A percentile compares a stretch with the other conserved stretches of the same genome.
Conservation (phyloP, 2,329 filamentous ascomycete species). For the Sporothrix mexicana region DNA sequence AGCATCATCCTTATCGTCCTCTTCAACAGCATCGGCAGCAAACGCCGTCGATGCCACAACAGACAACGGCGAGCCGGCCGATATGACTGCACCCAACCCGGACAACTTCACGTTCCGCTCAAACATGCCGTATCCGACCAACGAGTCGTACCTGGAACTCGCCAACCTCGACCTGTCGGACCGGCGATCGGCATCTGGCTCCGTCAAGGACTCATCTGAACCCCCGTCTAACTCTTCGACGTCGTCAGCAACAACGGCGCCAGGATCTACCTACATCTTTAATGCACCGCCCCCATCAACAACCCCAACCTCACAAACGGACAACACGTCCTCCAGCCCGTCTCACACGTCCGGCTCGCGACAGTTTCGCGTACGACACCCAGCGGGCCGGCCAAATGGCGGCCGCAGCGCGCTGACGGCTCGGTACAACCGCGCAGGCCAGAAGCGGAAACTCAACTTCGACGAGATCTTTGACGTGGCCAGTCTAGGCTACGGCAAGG, state of each 20-base stretch:
- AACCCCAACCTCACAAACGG: slow-evolving; percentile 24
- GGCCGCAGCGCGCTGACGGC: slow-evolving; percentile 41
- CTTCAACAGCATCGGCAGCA: slow-evolving; percentile 33
- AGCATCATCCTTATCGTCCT: slow-evolving; percentile 30
- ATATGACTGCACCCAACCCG: slow-evolving; percentile 54
- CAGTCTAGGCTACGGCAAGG: slow-evolving; percentile 63
- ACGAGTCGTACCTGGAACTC: slow-evolving; percentile 62
- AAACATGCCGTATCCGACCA: slow-evolving; percentile 62
- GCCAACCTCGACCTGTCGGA: slow-evolving; percentile 67
- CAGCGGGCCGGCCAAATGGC: slow-evolving; percentile 38
- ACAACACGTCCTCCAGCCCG: slow-evolving; percentile 28
- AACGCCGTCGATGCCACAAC: slow-evolving; percentile 23
- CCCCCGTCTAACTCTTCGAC: background rate
- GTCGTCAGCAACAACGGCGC: background rate
- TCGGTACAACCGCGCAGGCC: slow-evolving; percentile 67
- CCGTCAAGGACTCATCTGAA: slow-evolving; percentile 28
- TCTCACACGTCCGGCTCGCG: slow-evolving; percentile 22
- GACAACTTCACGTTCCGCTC: slow-evolving; percentile 74
- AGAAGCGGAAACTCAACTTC: slow-evolving; percentile 75
- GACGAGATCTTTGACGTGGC: slow-evolving; percentile 77
- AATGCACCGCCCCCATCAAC: slow-evolving; percentile 32
- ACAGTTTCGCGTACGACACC: slow-evolving; percentile 37
- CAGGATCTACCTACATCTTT: slow-evolving; percentile 27
- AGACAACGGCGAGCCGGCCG: slow-evolving; percentile 47
- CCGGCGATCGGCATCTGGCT: slow-evolving; percentile 43